phyloP scores from a whole-genome alignment of 257 asterid genomes.

The Solanum gandarillasii region DNA sequence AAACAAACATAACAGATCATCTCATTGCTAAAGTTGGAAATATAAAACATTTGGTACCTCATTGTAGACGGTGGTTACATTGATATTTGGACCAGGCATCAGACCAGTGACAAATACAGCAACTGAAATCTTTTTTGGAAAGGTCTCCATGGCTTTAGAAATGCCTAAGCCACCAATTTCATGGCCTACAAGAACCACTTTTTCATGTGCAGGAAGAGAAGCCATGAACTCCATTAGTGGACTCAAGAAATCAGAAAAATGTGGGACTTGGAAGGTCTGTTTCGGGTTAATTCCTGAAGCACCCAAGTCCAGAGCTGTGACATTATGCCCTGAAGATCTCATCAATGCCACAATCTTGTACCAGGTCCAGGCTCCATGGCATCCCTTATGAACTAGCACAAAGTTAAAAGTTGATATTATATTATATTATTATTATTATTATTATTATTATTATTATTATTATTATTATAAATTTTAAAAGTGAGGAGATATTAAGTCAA shows the following conservation, averaged over 20 bases:
- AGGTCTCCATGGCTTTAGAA: slow-evolving; percentile 30
- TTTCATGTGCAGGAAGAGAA: slow-evolving; percentile 10
- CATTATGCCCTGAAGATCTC: slow-evolving; percentile 16
- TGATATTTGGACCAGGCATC: slow-evolving; percentile 16
- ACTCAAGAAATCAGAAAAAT: slow-evolving; percentile 6
- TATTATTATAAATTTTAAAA: too few relatives aligned
- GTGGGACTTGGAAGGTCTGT: not conserved
- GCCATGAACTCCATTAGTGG: slow-evolving; percentile 27
- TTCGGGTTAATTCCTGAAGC: slow-evolving; percentile 23
- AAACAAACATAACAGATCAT: not conserved
- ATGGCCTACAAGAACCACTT: slow-evolving; percentile 26
- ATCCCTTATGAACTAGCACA: slow-evolving; percentile 25
- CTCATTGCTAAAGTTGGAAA: not conserved
- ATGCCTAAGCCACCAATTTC: slow-evolving; percentile 20
- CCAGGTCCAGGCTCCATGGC: slow-evolving; percentile 37
- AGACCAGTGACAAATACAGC: slow-evolving; percentile 9
- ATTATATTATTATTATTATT: not conserved
- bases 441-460: too few relatives aligned
- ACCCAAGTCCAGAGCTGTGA: slow-evolving; percentile 21
- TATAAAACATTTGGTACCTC: slow-evolving; percentile 5
- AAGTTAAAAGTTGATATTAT: not conserved
- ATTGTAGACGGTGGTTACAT: not conserved
- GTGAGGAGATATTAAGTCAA: too few relatives aligned
- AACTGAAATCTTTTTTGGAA: slow-evolving; percentile 12
- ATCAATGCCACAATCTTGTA: slow-evolving; percentile 11